Conservation (phyloP, 208 protist genomes). For the Leptomonas seymouri region DNA sequence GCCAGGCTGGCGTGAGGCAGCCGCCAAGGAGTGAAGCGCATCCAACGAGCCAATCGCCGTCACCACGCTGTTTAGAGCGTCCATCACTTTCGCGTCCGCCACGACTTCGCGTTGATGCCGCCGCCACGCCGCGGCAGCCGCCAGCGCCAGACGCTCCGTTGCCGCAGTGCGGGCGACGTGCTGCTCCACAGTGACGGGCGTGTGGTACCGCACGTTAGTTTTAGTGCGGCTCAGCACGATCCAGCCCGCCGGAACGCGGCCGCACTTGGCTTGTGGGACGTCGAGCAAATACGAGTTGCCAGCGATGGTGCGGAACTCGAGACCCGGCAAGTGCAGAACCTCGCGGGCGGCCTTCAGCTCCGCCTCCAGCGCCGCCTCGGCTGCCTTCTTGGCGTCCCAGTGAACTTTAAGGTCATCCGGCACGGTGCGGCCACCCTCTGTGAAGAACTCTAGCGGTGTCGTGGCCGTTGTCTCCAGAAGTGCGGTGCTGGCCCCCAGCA, state of each 20-base stretch:
- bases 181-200: constrained; percentile 56
- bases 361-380: constrained; percentile 45
- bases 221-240: constrained; percentile 79
- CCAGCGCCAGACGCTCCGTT: constrained; percentile 61
- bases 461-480: constrained; percentile 51
- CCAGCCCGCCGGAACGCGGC: constrained; percentile 63
- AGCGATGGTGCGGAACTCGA: constrained; percentile 81
- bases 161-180: constrained; percentile 67
- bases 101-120: constrained; percentile 43
- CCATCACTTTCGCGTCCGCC: constrained; percentile 29
- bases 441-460: constrained; percentile 73
- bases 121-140: constrained; percentile 62
- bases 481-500: constrained; percentile 39
- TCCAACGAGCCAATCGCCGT: constrained; percentile 59
- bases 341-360: constrained; percentile 62
- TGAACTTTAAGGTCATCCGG: constrained; percentile 45
- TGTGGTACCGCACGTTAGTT: constrained; percentile 85
- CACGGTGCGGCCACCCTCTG: constrained; percentile 13
- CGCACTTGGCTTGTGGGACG: constrained; percentile 56
- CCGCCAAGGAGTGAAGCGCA: constrained; percentile 63
- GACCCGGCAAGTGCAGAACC: constrained; percentile 52
- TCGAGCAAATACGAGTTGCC: constrained; percentile 85
- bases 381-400: constrained; percentile 40
- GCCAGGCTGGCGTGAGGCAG: constrained; percentile 53
- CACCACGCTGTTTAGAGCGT: constrained; percentile 45